Evolutionary conservation across 192 early-diverging fungal species (phyloP).

Genomic region (Linnemannia hyalina): DNA sequence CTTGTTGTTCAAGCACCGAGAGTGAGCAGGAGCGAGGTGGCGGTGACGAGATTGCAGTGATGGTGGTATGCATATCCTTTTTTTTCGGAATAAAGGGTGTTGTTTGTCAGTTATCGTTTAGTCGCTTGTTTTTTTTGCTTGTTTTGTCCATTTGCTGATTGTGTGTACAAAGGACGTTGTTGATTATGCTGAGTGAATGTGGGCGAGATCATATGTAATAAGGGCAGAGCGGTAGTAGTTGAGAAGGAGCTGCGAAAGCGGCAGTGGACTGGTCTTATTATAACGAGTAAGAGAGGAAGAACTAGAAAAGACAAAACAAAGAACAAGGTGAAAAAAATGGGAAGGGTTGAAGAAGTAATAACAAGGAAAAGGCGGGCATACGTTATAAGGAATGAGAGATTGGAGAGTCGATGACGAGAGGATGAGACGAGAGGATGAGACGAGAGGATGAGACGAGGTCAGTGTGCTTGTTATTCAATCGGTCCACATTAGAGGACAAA

Average conservation of each 20-base stretch:
- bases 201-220: no score
- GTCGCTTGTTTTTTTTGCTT: not conserved
- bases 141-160: not conserved
- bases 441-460: not conserved
- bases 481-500: not conserved
- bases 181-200: no score
- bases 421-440: no score
- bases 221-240: not conserved
- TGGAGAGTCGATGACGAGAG: not conserved
- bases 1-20: not conserved
- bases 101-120: no score
- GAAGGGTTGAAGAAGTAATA: not conserved
- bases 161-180: no score
- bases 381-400: not conserved
- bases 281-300: no score
- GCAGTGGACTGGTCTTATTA: no score
- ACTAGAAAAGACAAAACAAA: not conserved
- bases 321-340: not conserved
- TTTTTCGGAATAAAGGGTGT: not conserved
- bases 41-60: not conserved
- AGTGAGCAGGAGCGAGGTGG: not conserved
- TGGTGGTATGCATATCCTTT: not conserved
- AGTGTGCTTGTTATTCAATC: slow-evolving; percentile 1
- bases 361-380: not conserved
- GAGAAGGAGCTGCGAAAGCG: not conserved